phyloP scores from a whole-genome alignment of 139 green algal species.

The Micractinium conductrix region DNA sequence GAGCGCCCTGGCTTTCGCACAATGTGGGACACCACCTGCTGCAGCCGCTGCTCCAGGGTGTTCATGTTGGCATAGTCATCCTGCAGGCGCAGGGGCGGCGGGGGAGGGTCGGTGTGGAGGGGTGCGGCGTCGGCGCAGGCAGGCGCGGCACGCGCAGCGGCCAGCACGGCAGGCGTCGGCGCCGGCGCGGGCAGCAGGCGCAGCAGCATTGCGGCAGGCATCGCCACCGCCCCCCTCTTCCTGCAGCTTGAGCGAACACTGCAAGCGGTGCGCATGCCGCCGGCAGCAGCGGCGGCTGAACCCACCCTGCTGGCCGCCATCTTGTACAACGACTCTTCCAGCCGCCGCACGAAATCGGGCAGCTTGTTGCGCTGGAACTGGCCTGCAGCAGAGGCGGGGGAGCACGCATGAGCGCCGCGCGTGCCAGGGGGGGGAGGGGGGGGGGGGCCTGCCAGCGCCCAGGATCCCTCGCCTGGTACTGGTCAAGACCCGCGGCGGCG shows the following conservation, averaged over 20 bases:
- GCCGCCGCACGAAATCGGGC: slow-evolving; percentile 83
- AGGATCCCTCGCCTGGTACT: too few relatives aligned
- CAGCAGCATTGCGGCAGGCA: neutral
- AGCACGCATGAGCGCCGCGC: neutral
- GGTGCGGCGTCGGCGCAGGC: too few relatives aligned
- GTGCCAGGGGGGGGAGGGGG: neutral
- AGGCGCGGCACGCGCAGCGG: neutral
- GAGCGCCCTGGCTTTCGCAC: slow-evolving; percentile 51
- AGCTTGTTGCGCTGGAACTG: slow-evolving; percentile 65
- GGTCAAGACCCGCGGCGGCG: too few relatives aligned
- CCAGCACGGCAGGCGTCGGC: too few relatives aligned
- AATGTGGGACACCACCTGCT: slow-evolving; percentile 77
- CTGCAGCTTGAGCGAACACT: too few relatives aligned
- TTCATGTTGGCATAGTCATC: slow-evolving; percentile 83
- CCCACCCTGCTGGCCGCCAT: slow-evolving; percentile 69
- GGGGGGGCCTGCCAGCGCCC: neutral
- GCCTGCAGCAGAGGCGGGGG: neutral
- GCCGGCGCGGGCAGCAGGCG: neutral
- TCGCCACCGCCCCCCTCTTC: too few relatives aligned
- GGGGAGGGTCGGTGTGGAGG: neutral
- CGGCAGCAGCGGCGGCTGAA: neutral
- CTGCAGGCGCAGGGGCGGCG: slow-evolving; percentile 43
- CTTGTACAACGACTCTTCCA: slow-evolving; percentile 86
- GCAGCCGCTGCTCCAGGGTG: slow-evolving; percentile 88
- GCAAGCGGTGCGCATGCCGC: too few relatives aligned